Conservation (phyloP, 2,329 filamentous ascomycete genomes). For the Ramularia collo-cygni region DNA sequence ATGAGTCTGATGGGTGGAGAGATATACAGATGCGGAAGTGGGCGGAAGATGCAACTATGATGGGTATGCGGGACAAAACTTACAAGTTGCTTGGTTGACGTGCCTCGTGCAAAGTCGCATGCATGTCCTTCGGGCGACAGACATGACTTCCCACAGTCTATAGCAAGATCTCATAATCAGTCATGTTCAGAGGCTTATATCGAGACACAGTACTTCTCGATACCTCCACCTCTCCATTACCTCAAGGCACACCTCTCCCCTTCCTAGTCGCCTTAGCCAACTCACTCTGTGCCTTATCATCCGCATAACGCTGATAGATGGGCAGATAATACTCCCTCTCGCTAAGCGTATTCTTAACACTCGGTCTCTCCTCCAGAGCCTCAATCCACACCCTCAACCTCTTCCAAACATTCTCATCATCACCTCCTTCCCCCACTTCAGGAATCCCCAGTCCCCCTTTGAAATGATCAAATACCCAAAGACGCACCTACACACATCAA, state of each 20-base stretch:
- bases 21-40: too few relatives aligned
- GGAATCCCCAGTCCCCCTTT: slow-evolving; percentile 52
- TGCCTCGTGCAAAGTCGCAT: too few relatives aligned
- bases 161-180: too few relatives aligned
- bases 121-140: too few relatives aligned
- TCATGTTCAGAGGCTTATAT: too few relatives aligned
- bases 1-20: too few relatives aligned
- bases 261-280: slow-evolving; percentile 46
- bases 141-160: too few relatives aligned
- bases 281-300: slow-evolving; percentile 42
- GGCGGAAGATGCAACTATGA: too few relatives aligned
- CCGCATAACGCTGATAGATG: slow-evolving; percentile 53
- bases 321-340: slow-evolving; percentile 59
- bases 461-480: slow-evolving; percentile 71
- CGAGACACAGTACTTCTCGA: too few relatives aligned
- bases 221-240: too few relatives aligned
- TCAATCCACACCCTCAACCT: slow-evolving; percentile 60
- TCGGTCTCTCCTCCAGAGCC: slow-evolving; percentile 54
- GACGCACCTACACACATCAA: slow-evolving; percentile 33
- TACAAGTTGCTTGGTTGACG: too few relatives aligned
- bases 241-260: slow-evolving; percentile 56
- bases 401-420: slow-evolving; percentile 54
- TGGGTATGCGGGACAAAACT: too few relatives aligned
- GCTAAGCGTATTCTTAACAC: slow-evolving; percentile 62
- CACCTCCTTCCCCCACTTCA: slow-evolving; percentile 40